phyloP scores from a whole-genome alignment of 1,284 basidiomycete species.

The Malassezia pachydermatis region DNA sequence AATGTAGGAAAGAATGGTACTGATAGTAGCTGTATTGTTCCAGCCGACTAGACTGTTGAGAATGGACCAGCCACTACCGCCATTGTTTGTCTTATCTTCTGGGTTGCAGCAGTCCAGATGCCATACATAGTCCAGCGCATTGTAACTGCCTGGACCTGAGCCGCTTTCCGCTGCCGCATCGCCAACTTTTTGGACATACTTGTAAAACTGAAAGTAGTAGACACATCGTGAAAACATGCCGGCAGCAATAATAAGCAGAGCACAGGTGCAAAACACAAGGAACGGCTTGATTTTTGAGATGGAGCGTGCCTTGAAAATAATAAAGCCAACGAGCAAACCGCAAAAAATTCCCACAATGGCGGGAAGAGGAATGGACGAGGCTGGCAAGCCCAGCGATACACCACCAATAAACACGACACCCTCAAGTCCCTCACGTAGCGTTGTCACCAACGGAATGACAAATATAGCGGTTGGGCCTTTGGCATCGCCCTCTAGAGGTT shows the following conservation, averaged over 20 bases:
- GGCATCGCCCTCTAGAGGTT: constrained; percentile 9
- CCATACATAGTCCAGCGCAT: constrained; percentile 35
- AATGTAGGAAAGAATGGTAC: constrained; percentile 30
- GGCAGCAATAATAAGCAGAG: constrained; percentile 39
- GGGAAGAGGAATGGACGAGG: constrained; percentile 40
- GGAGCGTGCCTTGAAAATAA: constrained; percentile 36
- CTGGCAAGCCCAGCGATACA: constrained; percentile 40
- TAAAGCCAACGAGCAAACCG: constrained; percentile 29
- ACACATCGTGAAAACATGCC: constrained; percentile 38
- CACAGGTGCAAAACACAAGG: constrained; percentile 35
- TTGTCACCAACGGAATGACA: constrained; percentile 41
- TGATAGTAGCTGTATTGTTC: constrained; percentile 42
- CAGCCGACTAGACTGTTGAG: constrained; percentile 41
- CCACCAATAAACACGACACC: constrained; percentile 45
- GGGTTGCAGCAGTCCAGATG: constrained; percentile 70
- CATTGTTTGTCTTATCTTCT: constrained; percentile 51
- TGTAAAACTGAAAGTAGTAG: constrained; percentile 41
- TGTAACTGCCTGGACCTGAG: constrained; percentile 34
- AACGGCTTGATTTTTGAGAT: constrained; percentile 29
- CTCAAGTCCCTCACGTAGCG: constrained; percentile 43
- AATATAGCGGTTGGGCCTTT: constrained; percentile 27
- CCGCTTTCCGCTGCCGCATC: constrained; percentile 36
- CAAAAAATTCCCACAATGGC: constrained; percentile 36
- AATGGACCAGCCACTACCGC: constrained; percentile 36
- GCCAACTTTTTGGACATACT: constrained; percentile 34